Percentiles rank a stretch among this genome's conserved stretches.
These are phyloP conservation scores for Inonotus obliquus DNA, from an alignment of 1,284 basidiomycete genomes.

Conservation along the genomic window DNA sequence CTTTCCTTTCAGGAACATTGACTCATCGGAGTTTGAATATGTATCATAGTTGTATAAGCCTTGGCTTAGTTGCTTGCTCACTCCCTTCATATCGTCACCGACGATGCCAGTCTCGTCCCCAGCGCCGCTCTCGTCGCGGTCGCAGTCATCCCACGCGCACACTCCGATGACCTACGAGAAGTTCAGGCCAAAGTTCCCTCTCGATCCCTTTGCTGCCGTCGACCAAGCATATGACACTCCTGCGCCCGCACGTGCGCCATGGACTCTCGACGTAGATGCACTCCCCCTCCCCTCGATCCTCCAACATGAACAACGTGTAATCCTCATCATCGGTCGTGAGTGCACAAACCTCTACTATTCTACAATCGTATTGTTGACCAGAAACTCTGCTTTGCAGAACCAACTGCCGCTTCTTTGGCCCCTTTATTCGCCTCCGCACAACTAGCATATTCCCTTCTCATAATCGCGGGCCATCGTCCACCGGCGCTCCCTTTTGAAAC, in stretches of 20 bases:
- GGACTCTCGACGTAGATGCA: constrained; percentile 31
- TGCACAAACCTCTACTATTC: background rate
- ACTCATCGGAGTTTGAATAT: background rate
- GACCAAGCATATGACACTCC: constrained; percentile 1
- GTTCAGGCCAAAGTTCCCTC: constrained; percentile 46
- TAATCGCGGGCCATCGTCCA: constrained; percentile 46
- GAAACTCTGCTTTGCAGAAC: constrained; percentile 28
- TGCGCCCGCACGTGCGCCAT: constrained; percentile 30
- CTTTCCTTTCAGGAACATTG: background rate
- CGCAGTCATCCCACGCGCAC: background rate
- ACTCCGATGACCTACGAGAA: constrained; percentile 28
- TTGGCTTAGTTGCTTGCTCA: background rate
- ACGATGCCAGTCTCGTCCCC: background rate
- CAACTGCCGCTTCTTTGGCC: constrained; percentile 35
- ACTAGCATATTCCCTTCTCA: constrained; percentile 41
- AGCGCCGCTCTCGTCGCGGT: background rate
- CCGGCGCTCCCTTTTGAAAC: constrained; percentile 32
- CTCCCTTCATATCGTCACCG: background rate
- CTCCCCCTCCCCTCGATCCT: constrained; percentile 24
- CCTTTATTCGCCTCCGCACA: constrained; percentile 42
- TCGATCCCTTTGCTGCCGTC: constrained; percentile 42
- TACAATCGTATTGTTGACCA: background rate
- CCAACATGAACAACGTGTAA: constrained; percentile 34
- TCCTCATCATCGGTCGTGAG: constrained; percentile 49
- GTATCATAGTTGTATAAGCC: background rate